A percentile compares a stretch with the other conserved stretches of the same genome.
These are phyloP conservation scores for Suillus decipiens DNA, from an alignment of 768 basidiomycete species.

Conservation along the genomic window DNA sequence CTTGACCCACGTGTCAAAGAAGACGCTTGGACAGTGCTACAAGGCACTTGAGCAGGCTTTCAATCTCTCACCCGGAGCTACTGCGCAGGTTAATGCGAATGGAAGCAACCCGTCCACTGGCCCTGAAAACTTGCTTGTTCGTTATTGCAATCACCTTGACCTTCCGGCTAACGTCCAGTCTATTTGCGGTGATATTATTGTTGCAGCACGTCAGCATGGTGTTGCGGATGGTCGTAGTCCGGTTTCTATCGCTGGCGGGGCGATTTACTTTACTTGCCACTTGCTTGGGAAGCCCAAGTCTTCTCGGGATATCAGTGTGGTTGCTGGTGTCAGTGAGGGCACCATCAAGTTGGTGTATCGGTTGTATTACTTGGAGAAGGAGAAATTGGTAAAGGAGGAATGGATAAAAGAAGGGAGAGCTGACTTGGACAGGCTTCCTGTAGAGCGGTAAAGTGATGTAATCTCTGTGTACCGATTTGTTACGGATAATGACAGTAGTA, in stretches of 20 bases:
- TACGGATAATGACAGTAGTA: constrained; percentile 8
- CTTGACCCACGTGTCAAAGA: constrained; percentile 92
- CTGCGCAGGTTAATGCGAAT: constrained; percentile 46
- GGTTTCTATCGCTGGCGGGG: constrained; percentile 97
- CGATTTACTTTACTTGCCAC: constrained; percentile 90
- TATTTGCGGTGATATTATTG: constrained; percentile 81
- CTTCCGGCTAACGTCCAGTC: constrained; percentile 80
- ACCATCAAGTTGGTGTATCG: constrained; percentile 92
- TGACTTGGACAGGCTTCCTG: constrained; percentile 34
- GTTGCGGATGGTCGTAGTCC: constrained; percentile 94
- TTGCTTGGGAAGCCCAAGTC: constrained; percentile 75
- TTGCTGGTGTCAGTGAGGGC: constrained; percentile 93
- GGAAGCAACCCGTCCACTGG: constrained; percentile 52
- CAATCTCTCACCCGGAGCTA: constrained; percentile 82
- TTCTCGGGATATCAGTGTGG: constrained; percentile 82
- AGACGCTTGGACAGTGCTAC: constrained; percentile 92
- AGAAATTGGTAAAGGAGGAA: constrained; percentile 80
- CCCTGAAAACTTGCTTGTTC: constrained; percentile 86
- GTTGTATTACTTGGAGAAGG: constrained; percentile 70
- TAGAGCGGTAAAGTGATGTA: constrained; percentile 22
- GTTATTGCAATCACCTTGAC: constrained; percentile 92
- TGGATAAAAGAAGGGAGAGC: constrained; percentile 85
- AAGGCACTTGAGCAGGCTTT: constrained; percentile 87
- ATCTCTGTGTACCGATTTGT: background rate
- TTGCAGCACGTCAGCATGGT: constrained; percentile 77